These are phyloP conservation scores for Babesia bovis DNA, from an alignment of 169 alveolate species.

Conservation along the genomic window DNA sequence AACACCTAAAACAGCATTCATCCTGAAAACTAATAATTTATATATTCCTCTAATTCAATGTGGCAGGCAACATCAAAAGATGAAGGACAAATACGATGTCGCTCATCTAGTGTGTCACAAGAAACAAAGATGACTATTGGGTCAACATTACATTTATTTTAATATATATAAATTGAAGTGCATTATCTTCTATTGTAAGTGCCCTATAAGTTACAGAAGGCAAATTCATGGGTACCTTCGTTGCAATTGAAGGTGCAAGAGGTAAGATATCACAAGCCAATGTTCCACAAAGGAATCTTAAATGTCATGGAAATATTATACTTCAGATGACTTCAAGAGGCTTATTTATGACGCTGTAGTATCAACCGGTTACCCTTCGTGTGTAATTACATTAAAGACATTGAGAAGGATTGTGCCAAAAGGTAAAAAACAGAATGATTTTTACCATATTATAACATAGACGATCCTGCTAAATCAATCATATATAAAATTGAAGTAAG, in stretches of 20 bases:
- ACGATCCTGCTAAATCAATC: constrained; percentile 3
- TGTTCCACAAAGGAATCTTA: not conserved
- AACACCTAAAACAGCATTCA: constrained; percentile 52
- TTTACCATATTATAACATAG: not conserved
- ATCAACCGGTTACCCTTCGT: constrained; percentile 6
- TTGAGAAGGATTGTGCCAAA: constrained; percentile 19
- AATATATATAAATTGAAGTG: too few relatives aligned
- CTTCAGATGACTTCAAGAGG: constrained; percentile 5
- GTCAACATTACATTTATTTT: too few relatives aligned
- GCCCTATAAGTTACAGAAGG: not conserved
- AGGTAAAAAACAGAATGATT: not conserved
- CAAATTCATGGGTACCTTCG: constrained; percentile 29
- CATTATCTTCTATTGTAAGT: not conserved
- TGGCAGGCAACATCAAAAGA: too few relatives aligned
- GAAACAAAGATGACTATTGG: too few relatives aligned
- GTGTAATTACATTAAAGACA: constrained; percentile 21
- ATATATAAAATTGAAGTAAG: not conserved
- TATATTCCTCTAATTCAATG: too few relatives aligned
- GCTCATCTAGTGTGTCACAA: too few relatives aligned
- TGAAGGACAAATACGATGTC: too few relatives aligned
- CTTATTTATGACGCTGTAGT: not conserved
- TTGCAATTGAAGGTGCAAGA: constrained; percentile 35
- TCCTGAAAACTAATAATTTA: too few relatives aligned
- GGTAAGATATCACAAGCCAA: constrained; percentile 9
- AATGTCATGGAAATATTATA: not conserved